Conservation (phyloP, 2,329 filamentous ascomycete species). For the Colletotrichum sp. region DNA sequence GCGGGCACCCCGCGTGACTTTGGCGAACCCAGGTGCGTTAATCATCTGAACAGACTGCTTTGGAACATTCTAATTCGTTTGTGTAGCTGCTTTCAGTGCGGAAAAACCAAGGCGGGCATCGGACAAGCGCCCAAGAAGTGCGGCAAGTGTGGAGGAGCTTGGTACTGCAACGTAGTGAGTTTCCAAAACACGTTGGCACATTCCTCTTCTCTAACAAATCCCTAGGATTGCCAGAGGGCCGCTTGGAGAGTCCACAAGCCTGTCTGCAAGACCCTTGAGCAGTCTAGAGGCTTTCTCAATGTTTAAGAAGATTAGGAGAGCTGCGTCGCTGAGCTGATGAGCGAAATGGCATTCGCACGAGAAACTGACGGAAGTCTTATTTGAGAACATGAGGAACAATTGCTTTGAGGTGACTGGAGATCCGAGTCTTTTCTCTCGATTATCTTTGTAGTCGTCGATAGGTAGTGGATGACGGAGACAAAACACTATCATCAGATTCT, state of each 20-base stretch:
- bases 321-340: background rate
- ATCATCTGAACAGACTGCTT: background rate
- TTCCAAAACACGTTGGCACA: background rate
- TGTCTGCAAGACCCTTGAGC: background rate
- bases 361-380: background rate
- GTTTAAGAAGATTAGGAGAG: background rate
- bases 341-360: background rate
- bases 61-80: background rate
- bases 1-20: constrained; percentile 22
- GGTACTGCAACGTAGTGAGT: constrained; percentile 23
- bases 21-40: constrained; percentile 15
- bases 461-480: background rate
- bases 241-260: background rate
- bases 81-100: constrained; percentile 26
- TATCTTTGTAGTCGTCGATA: background rate
- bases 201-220: background rate
- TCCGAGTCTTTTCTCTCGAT: background rate
- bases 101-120: constrained; percentile 20
- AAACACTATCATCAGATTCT: background rate
- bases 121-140: constrained; percentile 13
- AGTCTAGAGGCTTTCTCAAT: background rate
- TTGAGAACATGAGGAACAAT: background rate
- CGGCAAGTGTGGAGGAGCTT: constrained; percentile 15
- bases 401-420: background rate
- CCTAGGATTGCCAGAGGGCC: background rate